Base-by-base conservation (phyloP, 495 filamentous ascomycete species). In the Bacidia rubella region DNA sequence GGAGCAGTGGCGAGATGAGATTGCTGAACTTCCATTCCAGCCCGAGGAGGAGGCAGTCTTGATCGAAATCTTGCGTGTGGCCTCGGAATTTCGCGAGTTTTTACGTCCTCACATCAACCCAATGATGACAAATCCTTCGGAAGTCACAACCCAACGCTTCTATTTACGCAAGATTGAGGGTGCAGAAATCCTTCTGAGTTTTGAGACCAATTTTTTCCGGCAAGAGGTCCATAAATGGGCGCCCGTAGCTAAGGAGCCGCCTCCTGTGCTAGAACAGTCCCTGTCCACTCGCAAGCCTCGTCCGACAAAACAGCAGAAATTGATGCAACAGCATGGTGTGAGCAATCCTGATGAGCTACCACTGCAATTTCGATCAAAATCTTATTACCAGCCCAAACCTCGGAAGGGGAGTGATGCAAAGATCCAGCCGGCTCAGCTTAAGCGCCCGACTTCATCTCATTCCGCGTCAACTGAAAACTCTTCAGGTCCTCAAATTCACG, bases 121-220 rank as follows among this genome's bases (percentile, higher is more conserved):
- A 1, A 72, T 85, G 4, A 79, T 87, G 60, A 80, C 80, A 11
- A 94, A 86, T 1, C 79, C 82, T 7, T 85, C 89, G 55, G 93
- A 99, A 66, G 80, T 87, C 5, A 81, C 86, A 11, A 87, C 82
- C 0, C 82, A 95, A 69, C 82, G 94, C n/a, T 99, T 99, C 69
- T 96, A 95, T 57, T 75, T 99, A 26, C 86, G 92, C 44, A 99
- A 99, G 70, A 92, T 99, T 40, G 93, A 99, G 69, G 92, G 92
- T 9, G 93, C 92, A 11, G 92, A 99, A 64, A 90, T 99, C 45
- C 76, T 99, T 7, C 68, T 99, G 10, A 78, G 89, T 2, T 83
- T 83, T 51, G 92, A 99, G 67, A 96, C 89, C 7, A 99, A 99
- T 63, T 95, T 94, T 67, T 93, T 99, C 72, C 80, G 88, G 21